Base-by-base conservation (phyloP, 352 stramenopile species). In the Phytophthora uliginosa region DNA sequence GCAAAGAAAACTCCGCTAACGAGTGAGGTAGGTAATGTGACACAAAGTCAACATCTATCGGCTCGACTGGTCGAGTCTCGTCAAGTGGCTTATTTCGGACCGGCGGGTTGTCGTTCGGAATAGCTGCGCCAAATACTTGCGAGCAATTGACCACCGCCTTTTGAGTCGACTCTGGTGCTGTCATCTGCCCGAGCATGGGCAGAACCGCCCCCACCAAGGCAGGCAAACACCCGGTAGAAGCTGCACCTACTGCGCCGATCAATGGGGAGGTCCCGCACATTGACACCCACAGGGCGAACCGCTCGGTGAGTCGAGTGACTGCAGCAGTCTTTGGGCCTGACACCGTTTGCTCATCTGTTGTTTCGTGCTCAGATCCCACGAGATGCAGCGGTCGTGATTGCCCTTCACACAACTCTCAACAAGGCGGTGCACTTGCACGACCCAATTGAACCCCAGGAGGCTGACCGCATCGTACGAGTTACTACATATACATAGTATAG, bases 401-500 rank as follows among this genome's bases (percentile, higher is more conserved):
- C 36, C 7, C 56, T 72, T 33, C 36, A 72, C 12, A 76, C 42
- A 17, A 48, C 55, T 51, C 36, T 63, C 24, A 4, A 63, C 10
- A 38, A 63, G 9, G 48, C 65, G 6, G 26, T 50, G 12, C 68
- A 74, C 8, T 20, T 69, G 24, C 54, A 74, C 47, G 62, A 76
- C 12, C 69, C 69, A 22, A 66, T 75, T n/a, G 69, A 75, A n/a
- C 22, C 56, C 15, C 33, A 64, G 2, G 69, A 76, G 48, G 69
- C 69, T 12, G 56, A 72, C 38, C 36, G 48, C 17, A 67, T 72
- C 24, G 68, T 75, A 75, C 24, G 68, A 45, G 28, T 31, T 45
- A 45, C 36, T n/a, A 45, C 12, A 7, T 8, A 18, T n/a, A 45
- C 12, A 7, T 8, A 18, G 36, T 45, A 18, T 31, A 31, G 28